Evolutionary conservation across 352 stramenopile species (phyloP).

Genomic region (Plasmopara halstedii): DNA sequence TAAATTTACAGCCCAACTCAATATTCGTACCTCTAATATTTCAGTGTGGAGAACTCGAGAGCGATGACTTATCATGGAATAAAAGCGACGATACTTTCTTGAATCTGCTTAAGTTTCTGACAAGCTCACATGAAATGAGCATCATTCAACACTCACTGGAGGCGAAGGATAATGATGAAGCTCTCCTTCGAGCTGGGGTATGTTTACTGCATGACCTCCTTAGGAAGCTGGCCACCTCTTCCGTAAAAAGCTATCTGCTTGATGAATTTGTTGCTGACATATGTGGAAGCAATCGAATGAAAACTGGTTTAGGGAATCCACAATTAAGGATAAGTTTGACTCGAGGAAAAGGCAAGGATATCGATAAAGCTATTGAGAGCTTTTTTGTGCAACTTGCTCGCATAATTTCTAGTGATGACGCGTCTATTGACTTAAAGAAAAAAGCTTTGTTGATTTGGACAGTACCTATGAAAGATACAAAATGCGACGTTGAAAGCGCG

Average conservation of each 20-base stretch:
- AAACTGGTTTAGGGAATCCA: background rate
- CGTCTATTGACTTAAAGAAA: slow-evolving; percentile 32
- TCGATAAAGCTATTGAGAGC: slow-evolving; percentile 38
- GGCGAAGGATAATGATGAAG: slow-evolving; percentile 6
- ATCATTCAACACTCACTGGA: slow-evolving; percentile 3
- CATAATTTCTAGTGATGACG: slow-evolving; percentile 31
- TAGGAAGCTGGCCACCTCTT: slow-evolving; percentile 41
- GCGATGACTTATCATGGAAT: background rate
- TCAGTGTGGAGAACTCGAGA: background rate
- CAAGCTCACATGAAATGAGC: background rate
- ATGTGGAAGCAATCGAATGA: slow-evolving; percentile 1
- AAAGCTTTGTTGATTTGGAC: slow-evolving; percentile 39
- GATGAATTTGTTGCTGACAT: slow-evolving; percentile 19
- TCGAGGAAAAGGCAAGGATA: slow-evolving; percentile 2
- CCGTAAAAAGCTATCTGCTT: slow-evolving; percentile 32
- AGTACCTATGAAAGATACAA: slow-evolving; percentile 10
- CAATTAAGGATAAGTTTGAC: background rate
- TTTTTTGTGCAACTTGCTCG: slow-evolving; percentile 40
- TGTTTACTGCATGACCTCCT: slow-evolving; percentile 47
- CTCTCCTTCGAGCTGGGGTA: slow-evolving; percentile 25
- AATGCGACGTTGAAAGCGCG: background rate
- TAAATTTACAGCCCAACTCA: slow-evolving; percentile 16
- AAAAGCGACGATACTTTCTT: slow-evolving; percentile 2
- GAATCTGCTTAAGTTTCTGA: slow-evolving; percentile 19
- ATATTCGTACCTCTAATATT: slow-evolving; percentile 3